Percentiles rank a stretch among this genome's conserved stretches.
phyloP scores from a whole-genome alignment of 352 stramenopile species.

The Globisporangium nunn region DNA sequence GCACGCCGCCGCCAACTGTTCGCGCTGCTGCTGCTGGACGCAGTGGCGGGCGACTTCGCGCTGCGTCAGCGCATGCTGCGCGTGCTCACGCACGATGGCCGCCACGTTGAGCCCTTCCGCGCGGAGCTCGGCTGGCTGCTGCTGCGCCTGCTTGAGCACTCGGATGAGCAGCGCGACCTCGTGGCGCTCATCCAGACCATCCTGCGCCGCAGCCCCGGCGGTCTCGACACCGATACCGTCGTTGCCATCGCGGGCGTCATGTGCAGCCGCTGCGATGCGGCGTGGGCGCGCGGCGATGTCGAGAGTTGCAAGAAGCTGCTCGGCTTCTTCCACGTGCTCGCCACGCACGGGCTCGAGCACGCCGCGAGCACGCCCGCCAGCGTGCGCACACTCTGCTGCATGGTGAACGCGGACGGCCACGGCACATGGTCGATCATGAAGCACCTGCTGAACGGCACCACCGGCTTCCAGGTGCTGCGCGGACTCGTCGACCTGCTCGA shows the following conservation, averaged over 20 bases:
- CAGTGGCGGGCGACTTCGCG: slow-evolving; percentile 43
- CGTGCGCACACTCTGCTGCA: slow-evolving; percentile 69
- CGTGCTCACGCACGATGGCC: slow-evolving; percentile 55
- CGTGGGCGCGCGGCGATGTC: slow-evolving; percentile 63
- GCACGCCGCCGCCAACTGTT: slow-evolving; percentile 49
- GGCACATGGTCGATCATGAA: slow-evolving; percentile 83
- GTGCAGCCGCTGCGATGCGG: slow-evolving; percentile 55
- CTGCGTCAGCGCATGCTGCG: slow-evolving; percentile 60
- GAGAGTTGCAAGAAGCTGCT: slow-evolving; percentile 69
- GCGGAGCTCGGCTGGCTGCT: slow-evolving; percentile 71
- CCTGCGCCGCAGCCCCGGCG: slow-evolving; percentile 43
- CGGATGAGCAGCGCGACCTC: slow-evolving; percentile 72
- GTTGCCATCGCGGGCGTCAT: slow-evolving; percentile 67
- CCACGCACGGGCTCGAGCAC: slow-evolving; percentile 47
- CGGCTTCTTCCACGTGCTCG: slow-evolving; percentile 71
- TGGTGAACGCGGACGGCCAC: slow-evolving; percentile 80
- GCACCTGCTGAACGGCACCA: slow-evolving; percentile 50
- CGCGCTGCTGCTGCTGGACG: slow-evolving; percentile 27
- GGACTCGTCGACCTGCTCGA: slow-evolving; percentile 72
- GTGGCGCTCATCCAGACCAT: slow-evolving; percentile 70
- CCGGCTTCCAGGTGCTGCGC: slow-evolving; percentile 61
- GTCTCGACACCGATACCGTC: slow-evolving; percentile 55
- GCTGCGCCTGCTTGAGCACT: slow-evolving; percentile 68
- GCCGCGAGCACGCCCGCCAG: slow-evolving; percentile 53
- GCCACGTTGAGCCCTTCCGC: slow-evolving; percentile 56